These are phyloP conservation scores for Phytophthora rubi DNA, from an alignment of 352 stramenopile genomes.

Conservation along the genomic window DNA sequence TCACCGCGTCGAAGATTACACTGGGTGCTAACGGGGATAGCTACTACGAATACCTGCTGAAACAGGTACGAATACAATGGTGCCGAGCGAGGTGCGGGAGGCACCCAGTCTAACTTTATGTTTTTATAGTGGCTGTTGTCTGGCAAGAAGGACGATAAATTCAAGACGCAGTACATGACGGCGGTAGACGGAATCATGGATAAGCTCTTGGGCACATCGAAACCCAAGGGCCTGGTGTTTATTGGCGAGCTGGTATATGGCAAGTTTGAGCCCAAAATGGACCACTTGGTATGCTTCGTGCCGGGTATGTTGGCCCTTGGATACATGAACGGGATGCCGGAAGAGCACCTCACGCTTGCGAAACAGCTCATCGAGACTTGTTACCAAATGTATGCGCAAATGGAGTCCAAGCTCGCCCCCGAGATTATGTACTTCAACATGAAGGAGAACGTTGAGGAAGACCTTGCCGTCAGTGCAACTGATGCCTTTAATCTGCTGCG, in stretches of 20 bases:
- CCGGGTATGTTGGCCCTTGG: conserved; percentile 88
- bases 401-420: conserved; percentile 83
- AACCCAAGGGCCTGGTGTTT: conserved; percentile 67
- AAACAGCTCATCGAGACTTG: conserved; percentile 85
- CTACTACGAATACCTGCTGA: conserved; percentile 89
- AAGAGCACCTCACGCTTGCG: conserved; percentile 72
- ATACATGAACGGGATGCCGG: conserved; percentile 70
- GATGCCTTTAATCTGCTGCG: conserved; percentile 89
- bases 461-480: conserved; percentile 58
- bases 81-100: neutral
- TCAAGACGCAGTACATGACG: conserved; percentile 66
- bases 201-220: conserved; percentile 60
- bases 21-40: conserved; percentile 80
- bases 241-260: conserved; percentile 72
- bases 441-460: conserved; percentile 47
- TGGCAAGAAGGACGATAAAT: conserved; percentile 77
- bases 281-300: conserved; percentile 93
- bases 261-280: conserved; percentile 73
- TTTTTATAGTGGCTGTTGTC: conserved; percentile 66
- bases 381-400: conserved; percentile 88
- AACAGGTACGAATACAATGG: conserved; percentile 51
- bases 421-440: conserved; percentile 88
- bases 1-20: conserved; percentile 62
- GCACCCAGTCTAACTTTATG: conserved; percentile 3
- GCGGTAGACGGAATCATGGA: conserved; percentile 69